A percentile compares a stretch with the other conserved stretches of the same genome.
Evolutionary conservation across 1,284 basidiomycete genomes (phyloP).

Genomic region (Marasmius tenuissimus): DNA sequence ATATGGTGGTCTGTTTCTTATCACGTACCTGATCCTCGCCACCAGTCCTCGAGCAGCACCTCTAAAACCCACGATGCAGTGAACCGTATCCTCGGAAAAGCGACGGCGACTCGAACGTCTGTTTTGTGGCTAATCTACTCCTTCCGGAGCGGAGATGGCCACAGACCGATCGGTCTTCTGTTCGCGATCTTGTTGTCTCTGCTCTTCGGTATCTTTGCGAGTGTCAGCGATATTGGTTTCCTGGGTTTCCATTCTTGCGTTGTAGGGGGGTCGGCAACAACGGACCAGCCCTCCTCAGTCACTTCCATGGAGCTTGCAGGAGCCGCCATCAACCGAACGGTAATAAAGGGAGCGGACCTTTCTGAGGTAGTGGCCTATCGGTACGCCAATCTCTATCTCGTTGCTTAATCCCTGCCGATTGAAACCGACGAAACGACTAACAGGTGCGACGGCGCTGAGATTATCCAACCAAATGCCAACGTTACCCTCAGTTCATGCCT

Average conservation of each 20-base stretch:
- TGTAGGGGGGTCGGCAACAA: background rate
- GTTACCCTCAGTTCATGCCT: slow-evolving; percentile 10
- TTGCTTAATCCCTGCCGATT: background rate
- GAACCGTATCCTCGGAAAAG: slow-evolving; percentile 18
- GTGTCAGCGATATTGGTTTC: slow-evolving; percentile 1
- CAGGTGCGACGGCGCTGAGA: background rate
- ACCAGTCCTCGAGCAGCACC: slow-evolving; percentile 18
- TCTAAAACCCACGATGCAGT: slow-evolving; percentile 22
- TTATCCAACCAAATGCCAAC: background rate
- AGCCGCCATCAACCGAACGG: slow-evolving; percentile 3
- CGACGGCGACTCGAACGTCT: slow-evolving; percentile 11
- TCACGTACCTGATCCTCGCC: slow-evolving; percentile 19
- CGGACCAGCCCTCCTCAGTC: background rate
- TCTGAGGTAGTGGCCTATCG: slow-evolving; percentile 7
- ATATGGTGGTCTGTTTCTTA: slow-evolving; percentile 18
- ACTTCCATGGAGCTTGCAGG: slow-evolving; percentile 3
- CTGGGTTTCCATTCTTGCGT: background rate
- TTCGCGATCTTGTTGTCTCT: background rate
- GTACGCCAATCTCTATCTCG: slow-evolving; percentile 4
- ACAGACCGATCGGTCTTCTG: background rate
- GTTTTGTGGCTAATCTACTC: slow-evolving; percentile 17
- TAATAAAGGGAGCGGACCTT: slow-evolving; percentile 13
- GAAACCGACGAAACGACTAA: background rate
- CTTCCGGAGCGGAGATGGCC: slow-evolving; percentile 5
- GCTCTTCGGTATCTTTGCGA: background rate